Percentiles rank a stretch among this genome's conserved stretches.
Conservation (phyloP, 108 stramenopile species). For the Skeletonema potamos region DNA sequence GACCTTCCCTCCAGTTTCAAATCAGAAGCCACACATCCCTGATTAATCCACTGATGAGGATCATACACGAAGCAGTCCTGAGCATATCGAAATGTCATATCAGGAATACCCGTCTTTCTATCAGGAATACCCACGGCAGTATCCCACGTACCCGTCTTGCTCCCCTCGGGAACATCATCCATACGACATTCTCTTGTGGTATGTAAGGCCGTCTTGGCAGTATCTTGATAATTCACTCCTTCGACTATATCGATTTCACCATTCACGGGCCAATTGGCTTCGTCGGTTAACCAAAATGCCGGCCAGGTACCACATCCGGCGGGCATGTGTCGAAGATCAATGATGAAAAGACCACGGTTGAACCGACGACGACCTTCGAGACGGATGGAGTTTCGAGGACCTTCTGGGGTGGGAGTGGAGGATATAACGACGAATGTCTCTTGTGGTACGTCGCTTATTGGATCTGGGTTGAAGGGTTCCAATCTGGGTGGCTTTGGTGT, state of each 20-base stretch:
- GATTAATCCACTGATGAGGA: constrained; percentile 91
- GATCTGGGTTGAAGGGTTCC: constrained; percentile 49
- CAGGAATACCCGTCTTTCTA: constrained; percentile 62
- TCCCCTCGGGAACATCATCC: constrained; percentile 58
- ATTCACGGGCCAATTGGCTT: constrained; percentile 80
- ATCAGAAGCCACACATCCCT: constrained; percentile 86
- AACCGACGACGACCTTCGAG: constrained; percentile 78
- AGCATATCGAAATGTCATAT: constrained; percentile 65
- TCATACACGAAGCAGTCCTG: constrained; percentile 86
- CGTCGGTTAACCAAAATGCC: constrained; percentile 88
- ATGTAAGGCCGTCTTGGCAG: constrained; percentile 89
- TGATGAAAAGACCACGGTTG: constrained; percentile 83
- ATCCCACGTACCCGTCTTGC: constrained; percentile 85
- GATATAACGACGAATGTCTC: constrained; percentile 78
- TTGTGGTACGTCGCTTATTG: constrained; percentile 9
- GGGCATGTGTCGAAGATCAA: constrained; percentile 80
- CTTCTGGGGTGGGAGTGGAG: constrained; percentile 64
- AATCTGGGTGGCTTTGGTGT: constrained; percentile 11
- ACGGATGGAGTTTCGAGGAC: constrained; percentile 79
- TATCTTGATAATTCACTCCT: constrained; percentile 76
- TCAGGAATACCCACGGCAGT: constrained; percentile 84
- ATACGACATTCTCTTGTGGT: constrained; percentile 45
- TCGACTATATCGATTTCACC: constrained; percentile 93
- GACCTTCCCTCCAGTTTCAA: constrained; percentile 52
- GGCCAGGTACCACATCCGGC: constrained; percentile 90